Conservation (phyloP, 2,329 filamentous ascomycete genomes). For the Sporothrix pallida region DNA sequence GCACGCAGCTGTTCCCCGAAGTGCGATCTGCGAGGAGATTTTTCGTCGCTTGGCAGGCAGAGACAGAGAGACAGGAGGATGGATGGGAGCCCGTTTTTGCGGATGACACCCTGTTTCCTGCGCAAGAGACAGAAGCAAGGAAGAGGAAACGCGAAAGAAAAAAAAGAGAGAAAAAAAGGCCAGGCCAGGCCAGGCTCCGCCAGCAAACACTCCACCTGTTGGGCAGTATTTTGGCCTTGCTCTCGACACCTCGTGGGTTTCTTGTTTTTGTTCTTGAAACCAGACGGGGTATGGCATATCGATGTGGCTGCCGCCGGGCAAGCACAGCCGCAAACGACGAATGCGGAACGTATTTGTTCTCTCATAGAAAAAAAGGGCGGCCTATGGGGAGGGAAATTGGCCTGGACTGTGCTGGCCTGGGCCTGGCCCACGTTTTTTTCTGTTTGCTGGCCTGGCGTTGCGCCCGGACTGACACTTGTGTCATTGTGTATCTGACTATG, state of each 20-base stretch:
- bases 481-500: too few relatives aligned
- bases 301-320: slow-evolving; percentile 7
- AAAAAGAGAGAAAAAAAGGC: background rate
- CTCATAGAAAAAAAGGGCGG: slow-evolving; percentile 25
- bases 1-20: background rate
- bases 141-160: too few relatives aligned
- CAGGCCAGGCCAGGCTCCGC: background rate
- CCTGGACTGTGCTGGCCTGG: slow-evolving; percentile 11
- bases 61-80: background rate
- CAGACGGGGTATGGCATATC: background rate
- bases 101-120: background rate
- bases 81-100: too few relatives aligned
- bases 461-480: background rate
- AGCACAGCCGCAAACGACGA: slow-evolving; percentile 10
- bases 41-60: slow-evolving; percentile 1
- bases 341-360: too few relatives aligned
- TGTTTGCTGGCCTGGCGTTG: background rate
- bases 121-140: too few relatives aligned
- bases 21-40: slow-evolving; percentile 6
- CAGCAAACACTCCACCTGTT: background rate
- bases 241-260: background rate
- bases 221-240: background rate
- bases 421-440: background rate
- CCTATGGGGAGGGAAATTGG: slow-evolving; percentile 10
- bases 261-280: background rate